Evolutionary conservation across 208 protist genomes (phyloP).

Genomic region (Spongospora subterranea): DNA sequence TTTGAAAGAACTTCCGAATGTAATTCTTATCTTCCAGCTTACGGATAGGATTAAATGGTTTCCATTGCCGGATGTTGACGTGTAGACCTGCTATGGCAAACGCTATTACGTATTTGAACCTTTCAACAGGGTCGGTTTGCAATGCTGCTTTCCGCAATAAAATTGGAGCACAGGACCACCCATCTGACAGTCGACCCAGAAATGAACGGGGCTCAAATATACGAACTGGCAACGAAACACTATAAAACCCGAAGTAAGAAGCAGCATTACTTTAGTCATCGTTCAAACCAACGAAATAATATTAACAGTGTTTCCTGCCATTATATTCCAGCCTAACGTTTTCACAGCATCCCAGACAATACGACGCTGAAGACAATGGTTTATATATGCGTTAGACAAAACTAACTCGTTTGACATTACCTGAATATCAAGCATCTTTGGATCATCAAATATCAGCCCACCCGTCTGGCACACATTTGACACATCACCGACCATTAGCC

Average conservation of each 20-base stretch:
- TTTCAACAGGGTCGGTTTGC: background rate
- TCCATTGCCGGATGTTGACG: slow-evolving; percentile 51
- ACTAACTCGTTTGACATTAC: background rate
- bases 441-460: background rate
- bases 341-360: slow-evolving; percentile 40
- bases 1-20: no score
- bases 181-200: slow-evolving; percentile 55
- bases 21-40: no score
- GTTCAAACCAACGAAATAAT: slow-evolving; percentile 29
- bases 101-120: slow-evolving; percentile 30
- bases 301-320: slow-evolving; percentile 46
- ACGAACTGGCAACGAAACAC: slow-evolving; percentile 53
- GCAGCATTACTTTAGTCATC: background rate
- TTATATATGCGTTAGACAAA: background rate
- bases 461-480: background rate
- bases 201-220: slow-evolving; percentile 60
- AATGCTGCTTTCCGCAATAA: slow-evolving; percentile 24
- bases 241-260: background rate
- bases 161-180: slow-evolving; percentile 7
- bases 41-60: slow-evolving; percentile 64
- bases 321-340: slow-evolving; percentile 36
- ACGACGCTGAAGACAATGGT: background rate
- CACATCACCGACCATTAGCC: background rate
- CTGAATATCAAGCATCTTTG: background rate
- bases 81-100: slow-evolving; percentile 48